A percentile compares a stretch with the other conserved stretches of the same genome.
Evolutionary conservation across 768 basidiomycete genomes (phyloP).

Genomic region (Multifurca ochricompacta): DNA sequence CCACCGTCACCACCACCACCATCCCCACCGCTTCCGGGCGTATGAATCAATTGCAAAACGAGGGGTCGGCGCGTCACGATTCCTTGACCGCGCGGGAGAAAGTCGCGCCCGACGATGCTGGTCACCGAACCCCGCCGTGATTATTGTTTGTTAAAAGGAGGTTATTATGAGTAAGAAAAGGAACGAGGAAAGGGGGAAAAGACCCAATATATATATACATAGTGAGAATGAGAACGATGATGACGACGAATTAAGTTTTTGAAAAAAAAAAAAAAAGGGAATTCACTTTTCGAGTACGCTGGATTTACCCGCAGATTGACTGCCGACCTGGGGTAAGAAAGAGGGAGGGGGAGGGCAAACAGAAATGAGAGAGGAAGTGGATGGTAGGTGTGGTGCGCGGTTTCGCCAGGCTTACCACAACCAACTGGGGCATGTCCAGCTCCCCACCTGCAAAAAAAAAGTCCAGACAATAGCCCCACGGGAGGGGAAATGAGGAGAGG

Average conservation of each 20-base stretch:
- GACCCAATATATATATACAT: neutral
- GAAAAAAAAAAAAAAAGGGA: neutral
- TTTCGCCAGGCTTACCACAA: slow-evolving; percentile 69
- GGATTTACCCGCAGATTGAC: slow-evolving; percentile 95
- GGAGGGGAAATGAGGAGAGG: neutral
- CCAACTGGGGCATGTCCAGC: slow-evolving; percentile 88
- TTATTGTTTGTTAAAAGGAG: too few species aligned
- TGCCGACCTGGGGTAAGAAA: slow-evolving; percentile 62
- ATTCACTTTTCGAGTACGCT: slow-evolving; percentile 87
- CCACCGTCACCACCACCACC: too few species aligned
- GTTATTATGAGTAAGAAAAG: too few species aligned
- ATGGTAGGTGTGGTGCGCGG: too few species aligned
- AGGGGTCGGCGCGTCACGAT: slow-evolving; percentile 96
- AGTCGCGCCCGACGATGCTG: slow-evolving; percentile 88
- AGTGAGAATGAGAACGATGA: neutral
- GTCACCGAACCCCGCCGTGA: too few species aligned
- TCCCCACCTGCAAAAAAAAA: slow-evolving; percentile 61
- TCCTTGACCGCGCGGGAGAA: slow-evolving; percentile 81
- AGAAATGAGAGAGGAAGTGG: neutral
- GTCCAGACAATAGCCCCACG: too few species aligned
- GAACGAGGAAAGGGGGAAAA: neutral
- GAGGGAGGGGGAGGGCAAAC: neutral
- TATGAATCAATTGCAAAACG: slow-evolving; percentile 92
- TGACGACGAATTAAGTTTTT: neutral
- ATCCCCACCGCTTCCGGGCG: too few species aligned